Percentiles rank a stretch among this genome's conserved stretches.
These are phyloP conservation scores for Colletotrichum higginsianum DNA, from an alignment of 2,329 filamentous ascomycete species.

Conservation along the genomic window DNA sequence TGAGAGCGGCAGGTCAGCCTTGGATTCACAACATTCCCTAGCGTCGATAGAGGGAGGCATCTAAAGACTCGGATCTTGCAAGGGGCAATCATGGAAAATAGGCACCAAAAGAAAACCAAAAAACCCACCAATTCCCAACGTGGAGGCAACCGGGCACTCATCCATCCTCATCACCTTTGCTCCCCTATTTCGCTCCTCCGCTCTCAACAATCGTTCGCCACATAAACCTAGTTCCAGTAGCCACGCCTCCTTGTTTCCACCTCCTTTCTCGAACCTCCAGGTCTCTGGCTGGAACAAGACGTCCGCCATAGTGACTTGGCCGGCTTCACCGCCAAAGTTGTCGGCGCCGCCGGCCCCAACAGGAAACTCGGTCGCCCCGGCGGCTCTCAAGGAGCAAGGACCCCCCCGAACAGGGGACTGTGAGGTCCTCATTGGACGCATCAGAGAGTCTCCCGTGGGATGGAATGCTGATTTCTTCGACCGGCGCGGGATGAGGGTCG, in stretches of 20 bases:
- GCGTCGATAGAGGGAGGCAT: no score
- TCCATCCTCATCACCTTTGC: no score
- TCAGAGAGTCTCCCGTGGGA: not conserved
- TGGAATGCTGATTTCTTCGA: not conserved
- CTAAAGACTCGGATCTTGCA: no score
- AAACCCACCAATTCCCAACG: not conserved
- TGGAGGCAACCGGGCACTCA: not conserved
- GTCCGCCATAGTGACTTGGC: not conserved
- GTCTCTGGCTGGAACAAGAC: not conserved
- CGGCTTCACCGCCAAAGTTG: not conserved
- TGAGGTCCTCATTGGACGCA: not conserved
- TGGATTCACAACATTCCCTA: no score
- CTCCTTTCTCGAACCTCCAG: not conserved
- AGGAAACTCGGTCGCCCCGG: not conserved
- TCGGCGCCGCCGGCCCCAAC: not conserved
- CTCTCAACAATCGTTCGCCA: not conserved
- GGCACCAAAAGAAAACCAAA: not conserved
- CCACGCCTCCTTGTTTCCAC: not conserved
- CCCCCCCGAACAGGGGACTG: not conserved
- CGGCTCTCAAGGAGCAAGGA: no score
- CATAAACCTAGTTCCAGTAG: not conserved
- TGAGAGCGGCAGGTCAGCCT: no score
- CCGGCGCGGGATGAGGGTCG: not conserved
- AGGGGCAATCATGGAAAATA: no score
- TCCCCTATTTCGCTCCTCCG: not conserved